phyloP scores from a whole-genome alignment of 208 protist genomes.

The Trichomonas tenax region DNA sequence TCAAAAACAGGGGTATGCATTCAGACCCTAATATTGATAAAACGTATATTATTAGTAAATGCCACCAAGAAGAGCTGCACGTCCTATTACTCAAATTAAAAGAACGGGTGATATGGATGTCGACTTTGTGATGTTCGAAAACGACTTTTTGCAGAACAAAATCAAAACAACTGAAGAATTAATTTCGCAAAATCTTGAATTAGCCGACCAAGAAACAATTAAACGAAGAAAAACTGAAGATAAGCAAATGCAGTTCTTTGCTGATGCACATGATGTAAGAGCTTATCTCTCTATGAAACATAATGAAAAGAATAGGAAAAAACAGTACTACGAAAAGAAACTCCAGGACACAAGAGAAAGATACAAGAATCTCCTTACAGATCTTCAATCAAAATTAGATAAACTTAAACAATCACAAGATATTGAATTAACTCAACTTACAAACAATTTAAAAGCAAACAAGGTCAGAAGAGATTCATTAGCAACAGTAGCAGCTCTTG shows the following conservation, averaged over 20 bases:
- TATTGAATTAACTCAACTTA: background rate
- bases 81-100: background rate
- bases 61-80: background rate
- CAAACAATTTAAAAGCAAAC: conserved; percentile 1
- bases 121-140: background rate
- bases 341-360: background rate
- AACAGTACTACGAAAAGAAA: background rate
- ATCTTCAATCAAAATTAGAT: background rate
- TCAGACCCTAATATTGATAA: too few relatives aligned
- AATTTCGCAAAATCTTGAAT: background rate
- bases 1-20: too few relatives aligned
- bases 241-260: background rate
- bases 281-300: background rate
- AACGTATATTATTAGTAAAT: background rate
- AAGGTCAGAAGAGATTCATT: background rate
- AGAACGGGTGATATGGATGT: background rate
- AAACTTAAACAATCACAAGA: conserved; percentile 1
- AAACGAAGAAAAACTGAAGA: background rate
- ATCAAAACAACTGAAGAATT: background rate
- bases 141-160: background rate
- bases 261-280: background rate
- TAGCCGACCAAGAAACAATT: background rate
- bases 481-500: background rate
- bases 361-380: background rate
- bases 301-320: background rate